phyloP scores from a whole-genome alignment of 768 basidiomycete species.

The Termitomyces sp. region DNA sequence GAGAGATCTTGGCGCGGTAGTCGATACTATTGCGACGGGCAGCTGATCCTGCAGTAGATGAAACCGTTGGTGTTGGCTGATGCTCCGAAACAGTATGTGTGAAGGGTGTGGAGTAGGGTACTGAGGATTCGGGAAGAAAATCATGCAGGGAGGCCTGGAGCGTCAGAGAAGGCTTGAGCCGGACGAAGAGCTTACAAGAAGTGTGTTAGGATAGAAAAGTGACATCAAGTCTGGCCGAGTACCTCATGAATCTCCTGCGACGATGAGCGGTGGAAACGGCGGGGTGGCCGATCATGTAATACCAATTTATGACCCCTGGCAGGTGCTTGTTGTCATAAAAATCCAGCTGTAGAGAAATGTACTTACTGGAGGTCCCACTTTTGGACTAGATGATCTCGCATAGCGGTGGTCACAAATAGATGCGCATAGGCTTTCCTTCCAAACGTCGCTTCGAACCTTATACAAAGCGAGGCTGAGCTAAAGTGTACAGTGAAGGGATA shows the following conservation, averaged over 20 bases:
- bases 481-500: neutral
- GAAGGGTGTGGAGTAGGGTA: constrained; percentile 58
- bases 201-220: neutral
- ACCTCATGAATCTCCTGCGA: constrained; percentile 77
- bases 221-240: constrained; percentile 8
- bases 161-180: constrained; percentile 34
- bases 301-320: constrained; percentile 72
- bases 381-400: constrained; percentile 64
- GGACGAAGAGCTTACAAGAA: constrained; percentile 41
- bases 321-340: neutral
- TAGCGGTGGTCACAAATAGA: constrained; percentile 87
- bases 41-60: constrained; percentile 6
- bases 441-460: constrained; percentile 81
- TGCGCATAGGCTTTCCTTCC: constrained; percentile 83
- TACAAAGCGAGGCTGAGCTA: neutral
- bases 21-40: constrained; percentile 10
- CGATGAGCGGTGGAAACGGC: constrained; percentile 69
- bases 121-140: constrained; percentile 49
- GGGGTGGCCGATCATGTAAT: constrained; percentile 87
- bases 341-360: neutral
- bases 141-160: constrained; percentile 27
- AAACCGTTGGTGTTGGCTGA: constrained; percentile 11
- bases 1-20: constrained; percentile 10
- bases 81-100: constrained; percentile 37
- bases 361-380: constrained; percentile 78